phyloP scores from a whole-genome alignment of 2,329 filamentous ascomycete species.

The Phoma sp. region DNA sequence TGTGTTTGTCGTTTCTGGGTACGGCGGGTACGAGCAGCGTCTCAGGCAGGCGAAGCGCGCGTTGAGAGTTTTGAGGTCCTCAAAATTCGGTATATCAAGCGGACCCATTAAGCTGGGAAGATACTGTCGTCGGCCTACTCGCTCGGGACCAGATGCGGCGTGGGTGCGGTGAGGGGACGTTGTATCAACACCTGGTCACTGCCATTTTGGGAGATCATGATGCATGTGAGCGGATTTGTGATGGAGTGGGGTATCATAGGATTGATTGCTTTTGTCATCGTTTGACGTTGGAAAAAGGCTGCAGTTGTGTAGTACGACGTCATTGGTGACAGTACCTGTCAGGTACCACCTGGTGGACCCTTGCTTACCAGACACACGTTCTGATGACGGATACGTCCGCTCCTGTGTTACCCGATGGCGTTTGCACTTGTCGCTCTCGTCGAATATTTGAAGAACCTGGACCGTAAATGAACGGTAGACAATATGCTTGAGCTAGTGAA shows the following conservation, averaged over 20 bases:
- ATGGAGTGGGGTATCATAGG: neutral
- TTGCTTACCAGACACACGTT: conserved; percentile 7
- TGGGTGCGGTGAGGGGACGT: neutral
- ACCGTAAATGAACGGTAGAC: neutral
- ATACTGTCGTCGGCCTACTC: neutral
- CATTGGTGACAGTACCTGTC: conserved; percentile 12
- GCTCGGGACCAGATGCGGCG: conserved; percentile 3
- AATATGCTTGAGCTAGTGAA: neutral
- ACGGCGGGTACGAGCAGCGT: neutral
- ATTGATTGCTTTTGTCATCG: conserved; percentile 9
- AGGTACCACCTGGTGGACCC: conserved; percentile 8
- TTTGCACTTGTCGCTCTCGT: neutral
- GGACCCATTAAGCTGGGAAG: neutral
- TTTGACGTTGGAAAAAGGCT: conserved; percentile 7
- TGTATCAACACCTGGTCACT: conserved; percentile 12
- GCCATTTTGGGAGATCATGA: neutral
- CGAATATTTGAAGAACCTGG: too few relatives aligned
- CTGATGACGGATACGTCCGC: conserved; percentile 9
- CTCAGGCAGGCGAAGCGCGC: neutral
- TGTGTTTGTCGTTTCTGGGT: conserved; percentile 3
- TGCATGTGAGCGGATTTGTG: conserved; percentile 4
- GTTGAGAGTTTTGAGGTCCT: neutral
- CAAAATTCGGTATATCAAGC: neutral
- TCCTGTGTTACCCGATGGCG: conserved; percentile 6
- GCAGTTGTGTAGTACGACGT: conserved; percentile 5